Evolutionary conservation across 1,139 yeast genomes (phyloP).

Genomic region (Suhomyces bolitotheri): DNA sequence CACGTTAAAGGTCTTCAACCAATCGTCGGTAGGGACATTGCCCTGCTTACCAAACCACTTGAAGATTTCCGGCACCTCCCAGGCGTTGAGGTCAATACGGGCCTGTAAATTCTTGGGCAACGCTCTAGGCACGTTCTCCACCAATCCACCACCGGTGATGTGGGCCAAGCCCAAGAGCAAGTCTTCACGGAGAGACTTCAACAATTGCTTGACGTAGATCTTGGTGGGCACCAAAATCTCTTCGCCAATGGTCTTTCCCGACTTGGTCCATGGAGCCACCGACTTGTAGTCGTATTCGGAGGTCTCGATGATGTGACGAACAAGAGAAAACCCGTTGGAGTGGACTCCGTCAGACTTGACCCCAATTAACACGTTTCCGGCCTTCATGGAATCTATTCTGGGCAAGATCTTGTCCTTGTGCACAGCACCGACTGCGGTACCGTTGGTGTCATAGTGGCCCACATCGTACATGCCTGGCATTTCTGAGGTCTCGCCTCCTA

Average conservation of each 20-base stretch:
- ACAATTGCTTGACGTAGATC: slow-evolving; percentile 88
- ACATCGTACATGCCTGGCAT: slow-evolving; percentile 99
- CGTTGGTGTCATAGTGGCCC: slow-evolving; percentile 96
- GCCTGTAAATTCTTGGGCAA: slow-evolving; percentile 82
- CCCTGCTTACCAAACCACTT: slow-evolving; percentile 94
- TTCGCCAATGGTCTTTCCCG: slow-evolving; percentile 75
- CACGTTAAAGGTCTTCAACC: slow-evolving; percentile 87
- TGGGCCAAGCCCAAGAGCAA: slow-evolving; percentile 88
- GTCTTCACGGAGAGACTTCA: slow-evolving; percentile 69
- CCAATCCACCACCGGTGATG: slow-evolving; percentile 97
- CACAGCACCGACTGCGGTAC: slow-evolving; percentile 99
- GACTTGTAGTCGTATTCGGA: slow-evolving; percentile 64
- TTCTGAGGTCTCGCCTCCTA: slow-evolving; percentile 99
- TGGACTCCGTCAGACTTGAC: slow-evolving; percentile 90
- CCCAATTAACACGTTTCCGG: slow-evolving; percentile 84
- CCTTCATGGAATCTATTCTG: slow-evolving; percentile 58
- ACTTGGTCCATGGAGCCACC: slow-evolving; percentile 79
- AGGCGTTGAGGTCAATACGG: slow-evolving; percentile 68
- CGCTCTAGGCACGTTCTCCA: slow-evolving; percentile 95
- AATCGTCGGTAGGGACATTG: slow-evolving; percentile 80
- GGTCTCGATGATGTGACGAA: slow-evolving; percentile 88
- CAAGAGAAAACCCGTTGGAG: slow-evolving; percentile 94
- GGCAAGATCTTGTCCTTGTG: slow-evolving; percentile 75
- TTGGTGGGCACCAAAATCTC: slow-evolving; percentile 87
- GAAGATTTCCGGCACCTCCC: slow-evolving; percentile 88